Conservation (phyloP, 1,139 yeast species). For the Taphrina sp. region DNA sequence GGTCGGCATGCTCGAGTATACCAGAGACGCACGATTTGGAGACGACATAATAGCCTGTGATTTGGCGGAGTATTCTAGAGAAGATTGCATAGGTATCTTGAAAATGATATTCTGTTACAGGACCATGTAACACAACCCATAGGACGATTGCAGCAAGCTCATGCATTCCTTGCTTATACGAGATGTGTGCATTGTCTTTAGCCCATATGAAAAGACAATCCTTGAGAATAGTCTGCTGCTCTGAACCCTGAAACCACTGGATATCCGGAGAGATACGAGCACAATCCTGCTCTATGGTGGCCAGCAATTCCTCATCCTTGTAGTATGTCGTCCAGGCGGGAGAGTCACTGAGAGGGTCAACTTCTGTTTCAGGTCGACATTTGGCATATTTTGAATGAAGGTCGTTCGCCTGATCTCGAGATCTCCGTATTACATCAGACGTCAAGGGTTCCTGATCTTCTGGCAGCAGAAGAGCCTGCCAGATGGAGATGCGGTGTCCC, state of each 20-base stretch:
- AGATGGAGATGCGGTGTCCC: constrained; percentile 10
- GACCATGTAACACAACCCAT: constrained; percentile 39
- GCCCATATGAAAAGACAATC: constrained; percentile 56
- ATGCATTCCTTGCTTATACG: constrained; percentile 65
- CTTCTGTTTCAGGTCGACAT: not conserved
- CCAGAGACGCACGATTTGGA: constrained; percentile 38
- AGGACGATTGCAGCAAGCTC: constrained; percentile 56
- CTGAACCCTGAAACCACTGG: constrained; percentile 47
- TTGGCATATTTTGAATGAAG: not conserved
- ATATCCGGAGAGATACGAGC: constrained; percentile 63
- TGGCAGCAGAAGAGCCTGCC: constrained; percentile 23
- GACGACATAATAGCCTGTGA: constrained; percentile 44
- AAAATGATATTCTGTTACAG: constrained; percentile 37
- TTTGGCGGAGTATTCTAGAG: constrained; percentile 43
- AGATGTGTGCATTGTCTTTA: constrained; percentile 51
- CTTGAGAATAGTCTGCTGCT: constrained; percentile 46
- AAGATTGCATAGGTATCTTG: constrained; percentile 44
- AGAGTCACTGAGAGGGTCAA: constrained; percentile 23
- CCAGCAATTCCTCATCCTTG: constrained; percentile 40
- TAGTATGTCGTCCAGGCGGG: constrained; percentile 37
- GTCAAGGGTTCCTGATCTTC: not conserved
- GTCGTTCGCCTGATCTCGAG: not conserved
- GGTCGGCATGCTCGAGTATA: constrained; percentile 27
- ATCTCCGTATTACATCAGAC: not conserved
- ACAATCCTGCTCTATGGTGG: constrained; percentile 49